Evolutionary conservation across 139 green algal species (phyloP).

Genomic region (Ettlia oleoabundans): DNA sequence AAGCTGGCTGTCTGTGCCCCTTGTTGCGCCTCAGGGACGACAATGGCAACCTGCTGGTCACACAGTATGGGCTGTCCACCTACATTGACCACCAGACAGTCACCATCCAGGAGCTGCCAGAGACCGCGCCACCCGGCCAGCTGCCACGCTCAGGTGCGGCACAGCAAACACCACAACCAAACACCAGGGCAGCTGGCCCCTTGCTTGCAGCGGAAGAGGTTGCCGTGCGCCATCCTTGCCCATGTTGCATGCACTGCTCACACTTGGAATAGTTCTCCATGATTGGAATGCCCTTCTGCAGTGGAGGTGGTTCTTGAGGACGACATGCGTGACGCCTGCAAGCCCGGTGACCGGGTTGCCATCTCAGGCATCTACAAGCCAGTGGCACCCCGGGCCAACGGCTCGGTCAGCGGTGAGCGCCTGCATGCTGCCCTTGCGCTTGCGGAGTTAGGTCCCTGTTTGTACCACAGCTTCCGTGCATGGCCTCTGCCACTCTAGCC

Average conservation of each 20-base stretch:
- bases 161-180: no score
- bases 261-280: no score
- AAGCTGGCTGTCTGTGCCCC: no score
- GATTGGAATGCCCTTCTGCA: not conserved
- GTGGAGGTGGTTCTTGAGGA: slow-evolving; percentile 61
- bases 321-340: slow-evolving; percentile 89
- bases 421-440: slow-evolving; percentile 13
- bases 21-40: slow-evolving; percentile 22
- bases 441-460: no score
- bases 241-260: not conserved
- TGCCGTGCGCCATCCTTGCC: not conserved
- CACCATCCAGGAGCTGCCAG: slow-evolving; percentile 96
- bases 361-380: slow-evolving; percentile 96
- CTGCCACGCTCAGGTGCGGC: slow-evolving; percentile 74
- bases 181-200: not conserved
- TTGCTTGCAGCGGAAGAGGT: no score
- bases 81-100: slow-evolving; percentile 93
- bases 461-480: no score
- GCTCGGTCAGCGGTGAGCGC: slow-evolving; percentile 62
- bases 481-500: no score
- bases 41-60: slow-evolving; percentile 86
- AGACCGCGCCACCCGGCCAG: slow-evolving; percentile 95
- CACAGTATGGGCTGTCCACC: slow-evolving; percentile 92
- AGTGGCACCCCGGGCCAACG: slow-evolving; percentile 60
- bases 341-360: slow-evolving; percentile 93